phyloP scores from a whole-genome alignment of 805 yeast species.

The Alloascoidea hylecoeti region DNA sequence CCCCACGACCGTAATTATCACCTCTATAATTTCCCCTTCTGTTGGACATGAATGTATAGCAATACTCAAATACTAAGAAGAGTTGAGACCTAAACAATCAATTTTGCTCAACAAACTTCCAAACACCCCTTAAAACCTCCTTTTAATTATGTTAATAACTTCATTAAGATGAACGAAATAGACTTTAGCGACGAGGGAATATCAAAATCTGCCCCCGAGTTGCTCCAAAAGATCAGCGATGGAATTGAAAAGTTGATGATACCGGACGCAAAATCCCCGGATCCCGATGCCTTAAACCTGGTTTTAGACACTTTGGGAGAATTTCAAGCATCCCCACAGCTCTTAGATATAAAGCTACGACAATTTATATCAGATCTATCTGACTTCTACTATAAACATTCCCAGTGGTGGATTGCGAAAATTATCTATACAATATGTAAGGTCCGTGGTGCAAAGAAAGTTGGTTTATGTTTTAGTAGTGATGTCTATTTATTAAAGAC shows the following conservation, averaged over 20 bases:
- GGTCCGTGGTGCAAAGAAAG: constrained; percentile 48
- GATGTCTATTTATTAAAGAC: constrained; percentile 35
- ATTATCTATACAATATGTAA: constrained; percentile 49
- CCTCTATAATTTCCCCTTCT: too few species aligned
- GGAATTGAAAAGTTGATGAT: not conserved
- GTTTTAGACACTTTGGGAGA: not conserved
- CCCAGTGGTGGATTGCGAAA: constrained; percentile 12
- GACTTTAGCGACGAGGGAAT: not conserved
- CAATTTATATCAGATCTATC: constrained; percentile 5
- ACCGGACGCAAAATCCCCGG: constrained; percentile 1
- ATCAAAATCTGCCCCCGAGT: not conserved
- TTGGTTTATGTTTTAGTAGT: constrained; percentile 44
- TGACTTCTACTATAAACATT: constrained; percentile 2
- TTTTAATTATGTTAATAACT: too few species aligned
- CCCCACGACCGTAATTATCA: too few species aligned
- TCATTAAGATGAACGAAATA: too few species aligned
- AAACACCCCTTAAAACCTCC: too few species aligned
- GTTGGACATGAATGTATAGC: too few species aligned
- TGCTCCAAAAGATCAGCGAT: not conserved
- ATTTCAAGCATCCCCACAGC: constrained; percentile 14
- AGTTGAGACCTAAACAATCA: too few species aligned
- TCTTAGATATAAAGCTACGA: constrained; percentile 10
- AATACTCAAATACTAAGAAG: too few species aligned
- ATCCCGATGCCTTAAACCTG: not conserved
- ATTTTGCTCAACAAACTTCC: too few species aligned